Evolutionary conservation across 2,329 filamentous ascomycete genomes (phyloP), one percentile per base, ranked within the genome.

Genomic region (Aspergillus hiratsukae): DNA sequence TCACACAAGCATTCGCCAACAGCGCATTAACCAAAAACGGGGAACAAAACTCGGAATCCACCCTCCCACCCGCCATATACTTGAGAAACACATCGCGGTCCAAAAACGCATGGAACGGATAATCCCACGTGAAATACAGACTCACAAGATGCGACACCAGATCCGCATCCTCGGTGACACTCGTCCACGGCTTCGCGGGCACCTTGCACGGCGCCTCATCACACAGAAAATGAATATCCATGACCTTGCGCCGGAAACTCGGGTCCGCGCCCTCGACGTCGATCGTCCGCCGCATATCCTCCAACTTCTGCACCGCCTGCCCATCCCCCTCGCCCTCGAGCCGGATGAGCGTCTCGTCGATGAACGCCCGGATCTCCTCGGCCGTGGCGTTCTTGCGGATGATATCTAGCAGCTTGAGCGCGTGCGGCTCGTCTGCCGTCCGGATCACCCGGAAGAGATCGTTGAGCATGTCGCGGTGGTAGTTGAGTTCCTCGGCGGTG

Each of bases 91-190:
- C 94, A 68, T 95, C 90, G 37, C 85, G 81, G 66, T 88, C 90
- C 68, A 96, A 92, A 48, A 94, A 79, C 17, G 80, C 84, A 70
- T 89, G 95, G 73, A 91, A 95, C 27, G 90, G 87, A 71, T 96
- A 96, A 72, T 96, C 91, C 87, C 91, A 96, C 64, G 86, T 89
- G 74, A 96, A 96, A 75, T 96, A 96, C 85, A 96, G 91, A 91
- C n/a, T n/a, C 64, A 96, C 83, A 25, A 96, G 81, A 73, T 96
- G 91, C 8, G 86, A 83, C 59, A 96, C 84, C 45, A 95, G 80
- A 52, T 87, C 82, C 7, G 83, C 79, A 69, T 96, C 89, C 48
- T 83, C 80, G 1, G 89, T 95, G 43, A 95, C 89, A 11, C 79
- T 83, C 0, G 91, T 94, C 92, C 92, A 97, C 8, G 92, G 72